phyloP scores from a whole-genome alignment of 23 red algal genomes.

The Rhodosorus marinus region DNA sequence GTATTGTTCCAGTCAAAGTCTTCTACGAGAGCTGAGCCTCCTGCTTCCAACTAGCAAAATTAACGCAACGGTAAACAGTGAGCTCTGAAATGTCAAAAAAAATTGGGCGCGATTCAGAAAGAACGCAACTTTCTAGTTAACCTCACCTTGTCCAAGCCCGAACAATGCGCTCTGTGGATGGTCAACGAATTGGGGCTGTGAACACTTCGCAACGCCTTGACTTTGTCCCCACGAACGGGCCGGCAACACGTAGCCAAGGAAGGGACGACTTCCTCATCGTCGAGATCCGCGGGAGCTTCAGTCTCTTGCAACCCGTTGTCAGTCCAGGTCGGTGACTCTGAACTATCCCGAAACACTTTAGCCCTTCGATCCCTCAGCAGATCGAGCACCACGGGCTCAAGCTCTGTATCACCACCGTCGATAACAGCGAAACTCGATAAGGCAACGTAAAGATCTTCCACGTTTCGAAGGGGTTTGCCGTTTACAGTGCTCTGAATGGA shows the following conservation, averaged over 20 bases:
- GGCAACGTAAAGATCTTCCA: slow-evolving; percentile 15
- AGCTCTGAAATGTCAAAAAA: too few relatives aligned
- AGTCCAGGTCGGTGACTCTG: too few relatives aligned
- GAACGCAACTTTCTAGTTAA: too few relatives aligned
- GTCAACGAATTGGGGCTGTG: slow-evolving; percentile 4
- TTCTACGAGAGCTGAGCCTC: too few relatives aligned
- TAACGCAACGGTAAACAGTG: too few relatives aligned
- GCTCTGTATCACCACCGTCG: slow-evolving; percentile 1
- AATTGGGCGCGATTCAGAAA: too few relatives aligned
- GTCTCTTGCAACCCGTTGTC: too few relatives aligned
- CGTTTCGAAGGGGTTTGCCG: slow-evolving; percentile 9
- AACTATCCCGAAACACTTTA: slow-evolving; percentile 7
- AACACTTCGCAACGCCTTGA: slow-evolving; percentile 16
- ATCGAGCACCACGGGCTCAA: slow-evolving; percentile 22
- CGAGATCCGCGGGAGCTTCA: too few relatives aligned
- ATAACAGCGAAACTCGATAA: slow-evolving; percentile 22
- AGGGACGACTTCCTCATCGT: background rate
- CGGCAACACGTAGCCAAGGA: slow-evolving; percentile 43
- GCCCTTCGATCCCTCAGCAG: slow-evolving; percentile 24
- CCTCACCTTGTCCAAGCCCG: too few relatives aligned
- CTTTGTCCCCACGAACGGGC: slow-evolving; percentile 50
- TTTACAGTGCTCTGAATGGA: slow-evolving; percentile 8
- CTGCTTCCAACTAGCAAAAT: too few relatives aligned
- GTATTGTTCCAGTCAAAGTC: too few relatives aligned
- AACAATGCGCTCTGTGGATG: too few relatives aligned